A percentile compares a stretch with the other conserved stretches of the same genome.
These are phyloP conservation scores for Aureobasidium leucospermi DNA, from an alignment of 2,329 filamentous ascomycete species.

Conservation along the genomic window DNA sequence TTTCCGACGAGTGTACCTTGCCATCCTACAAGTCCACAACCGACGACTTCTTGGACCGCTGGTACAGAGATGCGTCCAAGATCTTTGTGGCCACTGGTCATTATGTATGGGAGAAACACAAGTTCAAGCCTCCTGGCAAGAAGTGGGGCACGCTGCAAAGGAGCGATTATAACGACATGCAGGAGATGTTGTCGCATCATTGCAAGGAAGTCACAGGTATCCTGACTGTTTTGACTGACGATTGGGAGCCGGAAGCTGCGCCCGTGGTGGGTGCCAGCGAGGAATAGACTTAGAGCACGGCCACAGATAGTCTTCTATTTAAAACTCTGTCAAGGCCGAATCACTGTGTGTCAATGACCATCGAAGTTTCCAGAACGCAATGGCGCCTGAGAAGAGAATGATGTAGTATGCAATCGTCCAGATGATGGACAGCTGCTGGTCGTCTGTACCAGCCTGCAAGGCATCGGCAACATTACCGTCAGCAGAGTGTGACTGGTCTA, in stretches of 20 bases:
- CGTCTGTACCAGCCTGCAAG: constrained; percentile 25
- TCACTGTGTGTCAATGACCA: constrained; percentile 64
- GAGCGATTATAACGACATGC: constrained; percentile 40
- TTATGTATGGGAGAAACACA: constrained; percentile 62
- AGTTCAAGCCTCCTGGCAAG: constrained; percentile 48
- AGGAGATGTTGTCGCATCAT: constrained; percentile 51
- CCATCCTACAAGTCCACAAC: constrained; percentile 58
- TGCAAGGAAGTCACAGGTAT: constrained; percentile 42
- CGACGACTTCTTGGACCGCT: constrained; percentile 64
- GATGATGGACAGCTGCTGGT: constrained; percentile 31
- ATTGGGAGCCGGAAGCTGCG: constrained; percentile 24
- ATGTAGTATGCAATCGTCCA: constrained; percentile 79
- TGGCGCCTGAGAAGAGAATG: constrained; percentile 63
- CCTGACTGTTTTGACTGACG: constrained; percentile 36
- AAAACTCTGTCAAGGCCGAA: constrained; percentile 17
- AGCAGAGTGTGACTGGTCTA: constrained; percentile 17
- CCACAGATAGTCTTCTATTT: neutral
- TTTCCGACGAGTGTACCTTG: constrained; percentile 61
- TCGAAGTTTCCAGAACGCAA: constrained; percentile 62
- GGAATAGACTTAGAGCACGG: neutral
- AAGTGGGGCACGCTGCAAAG: constrained; percentile 49
- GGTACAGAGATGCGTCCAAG: constrained; percentile 76
- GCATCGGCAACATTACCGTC: constrained; percentile 21
- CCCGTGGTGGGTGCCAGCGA: neutral
- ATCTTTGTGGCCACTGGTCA: constrained; percentile 73